These are phyloP conservation scores for Sequoia sempervirens DNA, from an alignment of 75 land plant genomes.

Conservation along the genomic window DNA sequence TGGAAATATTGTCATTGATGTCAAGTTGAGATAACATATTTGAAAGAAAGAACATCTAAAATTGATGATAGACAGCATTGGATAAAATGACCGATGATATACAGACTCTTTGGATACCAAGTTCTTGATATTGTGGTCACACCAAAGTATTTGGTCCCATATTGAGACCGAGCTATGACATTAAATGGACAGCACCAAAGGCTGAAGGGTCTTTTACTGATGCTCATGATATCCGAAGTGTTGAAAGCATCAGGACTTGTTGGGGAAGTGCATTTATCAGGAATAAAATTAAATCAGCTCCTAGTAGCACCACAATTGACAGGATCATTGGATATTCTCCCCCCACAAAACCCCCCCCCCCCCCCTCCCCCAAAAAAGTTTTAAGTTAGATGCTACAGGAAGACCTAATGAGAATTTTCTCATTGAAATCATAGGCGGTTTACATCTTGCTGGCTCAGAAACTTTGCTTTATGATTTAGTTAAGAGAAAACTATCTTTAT, in stretches of 20 bases:
- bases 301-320: conserved; percentile 79
- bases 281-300: conserved; percentile 89
- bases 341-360: too few species aligned
- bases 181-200: conserved; percentile 94
- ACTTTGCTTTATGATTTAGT: conserved; percentile 18
- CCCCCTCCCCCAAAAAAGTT: conserved; percentile 21
- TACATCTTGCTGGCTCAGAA: conserved; percentile 12
- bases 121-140: too few species aligned
- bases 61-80: too few species aligned
- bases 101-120: too few species aligned
- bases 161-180: conserved; percentile 85
- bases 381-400: conserved; percentile 86
- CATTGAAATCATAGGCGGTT: conserved; percentile 37
- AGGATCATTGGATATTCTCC: conserved; percentile 68
- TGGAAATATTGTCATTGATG: too few species aligned
- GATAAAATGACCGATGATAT: too few species aligned
- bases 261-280: conserved; percentile 83
- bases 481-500: conserved; percentile 35
- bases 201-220: conserved; percentile 92
- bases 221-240: conserved; percentile 67
- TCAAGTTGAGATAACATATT: too few species aligned
- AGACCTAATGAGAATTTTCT: conserved; percentile 86
- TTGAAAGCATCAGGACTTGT: conserved; percentile 50
- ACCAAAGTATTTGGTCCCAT: conserved; percentile 88
- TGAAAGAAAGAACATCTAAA: too few species aligned